Evolutionary conservation across 768 basidiomycete genomes (phyloP).

Genomic region (Termitomyces sp.): DNA sequence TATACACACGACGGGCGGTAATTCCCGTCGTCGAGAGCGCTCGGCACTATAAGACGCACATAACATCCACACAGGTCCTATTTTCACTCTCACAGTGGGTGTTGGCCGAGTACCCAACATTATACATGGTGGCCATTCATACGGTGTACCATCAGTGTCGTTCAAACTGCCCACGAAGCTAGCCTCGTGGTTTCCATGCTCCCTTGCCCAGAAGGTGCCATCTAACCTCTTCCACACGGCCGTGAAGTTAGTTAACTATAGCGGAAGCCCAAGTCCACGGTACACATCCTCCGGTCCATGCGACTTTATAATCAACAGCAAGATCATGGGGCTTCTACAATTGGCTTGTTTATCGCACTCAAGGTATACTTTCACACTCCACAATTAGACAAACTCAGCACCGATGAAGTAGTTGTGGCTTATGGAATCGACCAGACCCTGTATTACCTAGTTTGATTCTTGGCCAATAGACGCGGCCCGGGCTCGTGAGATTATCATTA

Average conservation of each 20-base stretch:
- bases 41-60: background rate
- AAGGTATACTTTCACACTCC: background rate
- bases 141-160: background rate
- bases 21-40: background rate
- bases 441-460: background rate
- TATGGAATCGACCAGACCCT: background rate
- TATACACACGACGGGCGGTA: background rate
- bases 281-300: background rate
- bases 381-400: background rate
- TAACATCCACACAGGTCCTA: background rate
- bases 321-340: background rate
- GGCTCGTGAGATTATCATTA: background rate
- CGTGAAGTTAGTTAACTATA: constrained; percentile 4
- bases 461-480: background rate
- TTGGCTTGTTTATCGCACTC: background rate
- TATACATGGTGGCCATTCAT: background rate
- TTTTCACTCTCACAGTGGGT: background rate
- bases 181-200: constrained; percentile 9
- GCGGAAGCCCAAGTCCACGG: background rate
- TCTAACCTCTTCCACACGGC: background rate
- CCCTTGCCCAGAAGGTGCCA: background rate
- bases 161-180: background rate
- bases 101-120: background rate
- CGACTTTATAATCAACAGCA: background rate
- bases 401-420: background rate